Percentiles rank a stretch among this genome's conserved stretches.
phyloP scores from a whole-genome alignment of 805 yeast genomes.

The Hanseniaspora taiwanica region DNA sequence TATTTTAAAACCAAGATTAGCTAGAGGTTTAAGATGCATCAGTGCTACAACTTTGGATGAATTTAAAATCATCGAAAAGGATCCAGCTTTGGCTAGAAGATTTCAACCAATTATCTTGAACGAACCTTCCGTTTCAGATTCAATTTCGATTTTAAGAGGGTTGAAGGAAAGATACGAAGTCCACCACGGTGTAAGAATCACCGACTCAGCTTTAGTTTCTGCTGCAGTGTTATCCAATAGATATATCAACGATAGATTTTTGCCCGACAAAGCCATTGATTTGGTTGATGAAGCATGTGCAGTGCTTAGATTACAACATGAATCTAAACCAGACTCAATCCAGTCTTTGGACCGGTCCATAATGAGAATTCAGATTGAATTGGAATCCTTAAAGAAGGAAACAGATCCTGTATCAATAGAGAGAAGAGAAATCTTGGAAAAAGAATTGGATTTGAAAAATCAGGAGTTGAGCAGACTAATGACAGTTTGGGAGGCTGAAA shows the following conservation, averaged over 20 bases:
- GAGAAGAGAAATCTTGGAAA: conserved; percentile 60
- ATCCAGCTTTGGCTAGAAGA: conserved; percentile 88
- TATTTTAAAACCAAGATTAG: conserved; percentile 81
- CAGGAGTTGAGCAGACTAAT: conserved; percentile 62
- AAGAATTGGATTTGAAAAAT: conserved; percentile 46
- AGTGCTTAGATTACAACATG: conserved; percentile 86
- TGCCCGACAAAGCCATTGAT: conserved; percentile 96
- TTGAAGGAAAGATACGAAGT: conserved; percentile 90
- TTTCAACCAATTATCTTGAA: conserved; percentile 77
- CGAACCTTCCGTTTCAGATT: conserved; percentile 85
- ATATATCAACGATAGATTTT: conserved; percentile 77
- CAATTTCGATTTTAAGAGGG: conserved; percentile 86
- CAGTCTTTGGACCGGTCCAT: conserved; percentile 77
- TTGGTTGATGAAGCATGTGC: conserved; percentile 96
- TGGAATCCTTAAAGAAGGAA: conserved; percentile 88
- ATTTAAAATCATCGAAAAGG: conserved; percentile 89
- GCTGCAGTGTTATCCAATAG: conserved; percentile 86
- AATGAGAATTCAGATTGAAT: conserved; percentile 89
- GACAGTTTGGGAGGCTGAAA: conserved; percentile 77
- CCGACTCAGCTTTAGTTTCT: conserved; percentile 85
- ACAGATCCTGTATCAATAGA: conserved; percentile 75
- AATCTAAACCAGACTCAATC: conserved; percentile 90
- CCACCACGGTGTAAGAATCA: conserved; percentile 92
- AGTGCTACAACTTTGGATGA: conserved; percentile 96
- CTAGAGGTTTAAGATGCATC: conserved; percentile 88